Evolutionary conservation across 2,329 filamentous ascomycete species (phyloP), one percentile per base, ranked within the genome.

Genomic region (Pestalotiopsis fici): DNA sequence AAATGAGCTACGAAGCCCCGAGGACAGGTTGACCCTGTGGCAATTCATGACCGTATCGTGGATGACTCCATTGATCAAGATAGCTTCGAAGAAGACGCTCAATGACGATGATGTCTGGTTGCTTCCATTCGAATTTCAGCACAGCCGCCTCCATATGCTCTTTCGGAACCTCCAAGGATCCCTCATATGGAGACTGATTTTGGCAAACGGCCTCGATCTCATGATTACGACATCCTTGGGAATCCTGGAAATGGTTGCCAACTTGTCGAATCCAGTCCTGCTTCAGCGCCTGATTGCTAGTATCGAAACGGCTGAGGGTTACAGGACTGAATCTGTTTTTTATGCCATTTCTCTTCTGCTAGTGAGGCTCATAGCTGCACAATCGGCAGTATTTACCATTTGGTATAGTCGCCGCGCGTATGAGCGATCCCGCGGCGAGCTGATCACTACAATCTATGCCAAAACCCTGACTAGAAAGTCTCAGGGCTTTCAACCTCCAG

Each of bases 321-420:
- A 87, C 2, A 85, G 83, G 61, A 82, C 83, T 39, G 86, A 88
- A 1, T 88, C 91, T 0, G 76, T 93, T 47, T 87, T 87, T 0
- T 95, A 92, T 74, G 90, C 91, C 1, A 74, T 87, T 0, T 74
- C 93, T 2, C 88, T 88, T 3, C 80, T 95, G 2, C 73, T 86
- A 2, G 79, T 89, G 3, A 86, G 91, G 39, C 79, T 94, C 1
- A 74, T 90, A 6, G 85, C 86, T 9, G 84, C 87, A 1, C 93
- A 95, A 72, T 87, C 87, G 0, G 85, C 85, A 4, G 88, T 94
- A 0, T 88, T 95, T 72, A 88, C 83, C 27, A 81, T 94, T 0
- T 97, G 94, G 94, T 97, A 92, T 74, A 89, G 90, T n/a, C 88
- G 94, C 70, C 89, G 95, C 68, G 88, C 88, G 31, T 97, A 97